These are phyloP conservation scores for Leucoagaricus sp. DNA, from an alignment of 1,284 basidiomycete species.

Conservation along the genomic window DNA sequence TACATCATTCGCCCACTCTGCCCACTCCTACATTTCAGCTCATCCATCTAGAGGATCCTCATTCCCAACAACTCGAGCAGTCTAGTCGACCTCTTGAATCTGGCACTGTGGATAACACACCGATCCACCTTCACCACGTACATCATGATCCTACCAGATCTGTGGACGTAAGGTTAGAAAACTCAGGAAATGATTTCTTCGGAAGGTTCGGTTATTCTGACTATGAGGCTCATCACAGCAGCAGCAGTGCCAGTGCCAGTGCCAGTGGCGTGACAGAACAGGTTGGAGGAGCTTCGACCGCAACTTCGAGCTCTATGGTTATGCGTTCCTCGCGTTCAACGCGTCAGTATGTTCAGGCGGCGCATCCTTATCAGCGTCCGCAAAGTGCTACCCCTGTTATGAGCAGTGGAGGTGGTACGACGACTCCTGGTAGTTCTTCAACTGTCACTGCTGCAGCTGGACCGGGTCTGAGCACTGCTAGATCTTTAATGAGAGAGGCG, in stretches of 20 bases:
- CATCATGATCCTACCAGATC: conserved; percentile 6
- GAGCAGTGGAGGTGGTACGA: too few species aligned
- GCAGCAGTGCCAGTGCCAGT: conserved; percentile 5
- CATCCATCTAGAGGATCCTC: conserved; percentile 17
- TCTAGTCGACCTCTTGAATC: neutral
- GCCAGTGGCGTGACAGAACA: neutral
- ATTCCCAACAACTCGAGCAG: neutral
- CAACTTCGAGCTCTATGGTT: neutral
- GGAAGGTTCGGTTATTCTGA: conserved; percentile 17
- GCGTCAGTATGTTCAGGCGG: conserved; percentile 1
- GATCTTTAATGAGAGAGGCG: conserved; percentile 5
- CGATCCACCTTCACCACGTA: conserved; percentile 21
- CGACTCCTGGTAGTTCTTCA: neutral
- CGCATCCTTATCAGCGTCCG: conserved; percentile 5
- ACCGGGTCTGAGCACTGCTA: conserved; percentile 5
- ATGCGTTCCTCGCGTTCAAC: conserved; percentile 11
- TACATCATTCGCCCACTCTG: conserved; percentile 12
- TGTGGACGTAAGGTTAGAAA: conserved; percentile 20
- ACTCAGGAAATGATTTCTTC: conserved; percentile 2
- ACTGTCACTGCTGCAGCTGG: conserved; percentile 10
- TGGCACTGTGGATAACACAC: conserved; percentile 22
- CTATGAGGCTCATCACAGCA: conserved; percentile 12
- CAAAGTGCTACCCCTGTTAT: neutral
- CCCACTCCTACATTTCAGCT: conserved; percentile 7
- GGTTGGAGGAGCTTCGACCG: neutral